These are phyloP conservation scores for Volvox africanus DNA, from an alignment of 139 green algal genomes.

Conservation along the genomic window DNA sequence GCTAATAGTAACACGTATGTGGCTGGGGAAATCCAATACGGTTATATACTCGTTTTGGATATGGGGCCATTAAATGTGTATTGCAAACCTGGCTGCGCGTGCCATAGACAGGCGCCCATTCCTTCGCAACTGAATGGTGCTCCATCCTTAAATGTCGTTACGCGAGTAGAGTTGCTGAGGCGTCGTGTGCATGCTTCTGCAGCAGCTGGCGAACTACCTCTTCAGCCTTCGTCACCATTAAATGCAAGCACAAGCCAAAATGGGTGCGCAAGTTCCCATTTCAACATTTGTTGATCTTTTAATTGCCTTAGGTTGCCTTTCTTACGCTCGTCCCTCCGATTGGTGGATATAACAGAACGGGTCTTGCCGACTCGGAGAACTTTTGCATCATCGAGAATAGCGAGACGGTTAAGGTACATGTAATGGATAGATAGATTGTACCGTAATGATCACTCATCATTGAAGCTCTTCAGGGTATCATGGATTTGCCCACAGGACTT, in stretches of 20 bases:
- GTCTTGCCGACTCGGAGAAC: slow-evolving; percentile 36
- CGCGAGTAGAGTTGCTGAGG: not conserved
- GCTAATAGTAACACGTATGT: no score
- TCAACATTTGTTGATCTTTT: not conserved
- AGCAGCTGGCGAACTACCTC: slow-evolving; percentile 16
- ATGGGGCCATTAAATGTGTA: not conserved
- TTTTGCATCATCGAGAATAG: slow-evolving; percentile 97
- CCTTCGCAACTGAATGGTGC: not conserved
- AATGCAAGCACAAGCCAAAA: not conserved
- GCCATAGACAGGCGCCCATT: not conserved
- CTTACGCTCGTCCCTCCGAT: not conserved
- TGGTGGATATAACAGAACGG: not conserved
- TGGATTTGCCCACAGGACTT: slow-evolving; percentile 76
- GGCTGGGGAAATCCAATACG: no score
- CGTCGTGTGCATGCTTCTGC: slow-evolving; percentile 8
- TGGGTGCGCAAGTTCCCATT: not conserved
- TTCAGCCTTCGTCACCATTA: not conserved
- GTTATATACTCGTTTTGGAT: not conserved
- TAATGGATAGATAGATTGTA: not conserved
- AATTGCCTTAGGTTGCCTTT: not conserved
- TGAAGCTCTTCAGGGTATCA: not conserved
- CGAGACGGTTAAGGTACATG: slow-evolving; percentile 84
- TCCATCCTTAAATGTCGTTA: not conserved
- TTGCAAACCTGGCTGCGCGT: not conserved
- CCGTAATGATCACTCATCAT: not conserved